Evolutionary conservation across 2,329 filamentous ascomycete species (phyloP).

Genomic region (Podosphaera leucotricha): DNA sequence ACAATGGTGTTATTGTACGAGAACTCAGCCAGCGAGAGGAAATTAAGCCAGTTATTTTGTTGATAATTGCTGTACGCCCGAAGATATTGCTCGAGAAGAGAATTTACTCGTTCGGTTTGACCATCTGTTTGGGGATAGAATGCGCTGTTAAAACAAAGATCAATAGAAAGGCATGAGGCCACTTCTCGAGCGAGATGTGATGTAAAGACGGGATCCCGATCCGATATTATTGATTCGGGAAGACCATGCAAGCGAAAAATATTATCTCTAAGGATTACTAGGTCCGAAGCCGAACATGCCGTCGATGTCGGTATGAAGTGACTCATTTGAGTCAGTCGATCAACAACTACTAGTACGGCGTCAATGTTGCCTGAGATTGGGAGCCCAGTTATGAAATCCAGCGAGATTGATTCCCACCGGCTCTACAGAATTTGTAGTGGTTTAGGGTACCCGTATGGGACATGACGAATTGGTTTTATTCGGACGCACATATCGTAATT

Average conservation of each 20-base stretch:
- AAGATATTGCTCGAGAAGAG: conserved; percentile 3
- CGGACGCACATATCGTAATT: background rate
- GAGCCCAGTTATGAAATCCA: conserved; percentile 1
- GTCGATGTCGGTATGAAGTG: background rate
- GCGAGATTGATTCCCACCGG: background rate
- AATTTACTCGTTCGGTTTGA: conserved; percentile 1
- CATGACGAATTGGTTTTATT: background rate
- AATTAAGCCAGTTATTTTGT: conserved; percentile 3
- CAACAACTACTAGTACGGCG: background rate
- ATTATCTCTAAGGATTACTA: background rate
- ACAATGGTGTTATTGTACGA: conserved; percentile 1
- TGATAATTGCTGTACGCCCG: conserved; percentile 3
- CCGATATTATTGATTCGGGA: background rate
- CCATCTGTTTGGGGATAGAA: conserved; percentile 4
- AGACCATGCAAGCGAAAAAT: background rate
- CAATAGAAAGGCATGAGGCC: background rate
- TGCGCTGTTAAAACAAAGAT: background rate
- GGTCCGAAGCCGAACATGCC: background rate
- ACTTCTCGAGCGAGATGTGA: background rate
- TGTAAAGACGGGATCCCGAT: background rate
- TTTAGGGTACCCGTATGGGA: background rate
- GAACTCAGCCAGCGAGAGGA: conserved; percentile 2
- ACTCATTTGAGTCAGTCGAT: background rate
- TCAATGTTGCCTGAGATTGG: background rate
- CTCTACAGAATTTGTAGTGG: background rate